Evolutionary conservation across 768 basidiomycete species (phyloP).

Genomic region (Mycena epipterygia): DNA sequence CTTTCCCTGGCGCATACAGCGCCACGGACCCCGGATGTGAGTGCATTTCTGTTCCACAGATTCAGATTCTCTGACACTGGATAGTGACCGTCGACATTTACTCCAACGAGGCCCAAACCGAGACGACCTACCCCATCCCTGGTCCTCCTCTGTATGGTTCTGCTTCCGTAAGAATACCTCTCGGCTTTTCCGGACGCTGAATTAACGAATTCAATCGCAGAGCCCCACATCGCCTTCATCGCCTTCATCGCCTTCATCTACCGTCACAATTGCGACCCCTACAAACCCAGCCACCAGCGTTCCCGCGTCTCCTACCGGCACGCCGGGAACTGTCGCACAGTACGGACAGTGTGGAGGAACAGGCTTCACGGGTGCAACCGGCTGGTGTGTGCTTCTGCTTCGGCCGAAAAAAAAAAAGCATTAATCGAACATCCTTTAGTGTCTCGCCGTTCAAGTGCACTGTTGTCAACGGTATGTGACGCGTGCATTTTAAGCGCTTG

Average conservation of each 20-base stretch:
- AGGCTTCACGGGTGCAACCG: constrained; percentile 52
- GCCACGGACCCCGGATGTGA: constrained; percentile 58
- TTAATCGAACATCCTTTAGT: constrained; percentile 33
- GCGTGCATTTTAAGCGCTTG: background rate
- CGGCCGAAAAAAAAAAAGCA: background rate
- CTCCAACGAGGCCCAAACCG: constrained; percentile 51
- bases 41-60: constrained; percentile 33
- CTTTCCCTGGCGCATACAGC: constrained; percentile 63
- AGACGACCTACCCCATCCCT: constrained; percentile 59
- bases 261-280: constrained; percentile 32
- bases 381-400: constrained; percentile 48
- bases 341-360: constrained; percentile 60
- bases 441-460: constrained; percentile 54
- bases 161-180: constrained; percentile 31
- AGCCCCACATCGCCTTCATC: background rate
- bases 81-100: constrained; percentile 58
- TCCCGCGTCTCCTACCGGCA: constrained; percentile 28
- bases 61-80: constrained; percentile 33
- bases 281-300: constrained; percentile 34
- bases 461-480: constrained; percentile 49
- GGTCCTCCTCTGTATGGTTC: constrained; percentile 63
- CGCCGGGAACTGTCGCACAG: constrained; percentile 50
- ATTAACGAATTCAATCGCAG: constrained; percentile 10
- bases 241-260: background rate
- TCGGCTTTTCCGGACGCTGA: background rate